Percentiles rank a stretch among this genome's conserved stretches.
Conservation (phyloP, 2,329 filamentous ascomycete species). For the Paramyrothecium sp. region DNA sequence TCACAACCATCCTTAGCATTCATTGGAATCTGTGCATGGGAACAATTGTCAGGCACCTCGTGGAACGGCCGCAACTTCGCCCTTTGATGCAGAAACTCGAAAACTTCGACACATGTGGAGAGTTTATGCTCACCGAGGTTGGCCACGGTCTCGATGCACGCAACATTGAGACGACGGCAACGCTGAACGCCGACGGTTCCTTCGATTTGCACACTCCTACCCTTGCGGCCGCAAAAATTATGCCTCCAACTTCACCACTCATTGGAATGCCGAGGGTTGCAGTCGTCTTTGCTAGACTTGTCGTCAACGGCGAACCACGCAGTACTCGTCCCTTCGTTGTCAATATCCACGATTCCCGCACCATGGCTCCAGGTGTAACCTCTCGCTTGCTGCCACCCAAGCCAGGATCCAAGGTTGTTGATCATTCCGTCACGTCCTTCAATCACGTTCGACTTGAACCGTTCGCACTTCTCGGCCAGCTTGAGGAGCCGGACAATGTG, state of each 20-base stretch:
- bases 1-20: conserved; percentile 20
- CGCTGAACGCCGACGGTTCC: conserved; percentile 25
- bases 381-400: conserved; percentile 20
- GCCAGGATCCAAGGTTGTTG: conserved; percentile 24
- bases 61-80: conserved; percentile 11
- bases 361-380: conserved; percentile 24
- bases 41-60: conserved; percentile 12
- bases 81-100: conserved; percentile 12
- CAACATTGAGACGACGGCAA: conserved; percentile 36
- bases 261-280: conserved; percentile 23
- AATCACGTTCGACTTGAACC: conserved; percentile 23
- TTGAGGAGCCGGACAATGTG: conserved; percentile 10
- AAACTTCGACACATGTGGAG: conserved; percentile 21
- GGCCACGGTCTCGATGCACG: conserved; percentile 36
- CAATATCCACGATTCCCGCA: conserved; percentile 17
- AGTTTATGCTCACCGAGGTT: conserved; percentile 38
- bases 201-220: conserved; percentile 31
- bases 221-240: conserved; percentile 26
- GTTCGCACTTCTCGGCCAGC: conserved; percentile 23
- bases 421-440: conserved; percentile 31
- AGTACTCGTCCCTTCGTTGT: conserved; percentile 30
- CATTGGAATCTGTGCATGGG: conserved; percentile 30
- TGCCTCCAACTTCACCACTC: conserved; percentile 20
- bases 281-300: conserved; percentile 29
- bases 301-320: conserved; percentile 19